A percentile compares a stretch with the other conserved stretches of the same genome.
These are phyloP conservation scores for Leccinum ochraceum DNA, from an alignment of 768 basidiomycete genomes.

Conservation along the genomic window DNA sequence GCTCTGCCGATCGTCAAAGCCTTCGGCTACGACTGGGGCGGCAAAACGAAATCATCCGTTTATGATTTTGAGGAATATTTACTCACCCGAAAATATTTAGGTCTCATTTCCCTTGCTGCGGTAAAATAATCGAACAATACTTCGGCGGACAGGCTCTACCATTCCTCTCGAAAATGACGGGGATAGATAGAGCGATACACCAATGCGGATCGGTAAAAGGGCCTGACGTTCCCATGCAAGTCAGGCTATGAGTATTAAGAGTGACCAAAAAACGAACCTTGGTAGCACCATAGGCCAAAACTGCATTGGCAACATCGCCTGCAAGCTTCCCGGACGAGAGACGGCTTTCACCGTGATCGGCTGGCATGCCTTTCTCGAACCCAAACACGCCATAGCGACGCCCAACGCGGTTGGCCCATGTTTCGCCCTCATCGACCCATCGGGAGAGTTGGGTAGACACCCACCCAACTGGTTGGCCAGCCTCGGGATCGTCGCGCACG, in stretches of 20 bases:
- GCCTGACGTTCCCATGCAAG: slow-evolving; percentile 47
- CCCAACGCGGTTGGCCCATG: slow-evolving; percentile 70
- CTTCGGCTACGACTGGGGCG: slow-evolving; percentile 72
- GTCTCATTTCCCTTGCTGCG: background rate
- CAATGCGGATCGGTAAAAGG: slow-evolving; percentile 71
- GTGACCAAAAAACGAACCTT: background rate
- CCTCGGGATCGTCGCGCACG: slow-evolving; percentile 1
- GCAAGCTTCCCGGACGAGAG: slow-evolving; percentile 47
- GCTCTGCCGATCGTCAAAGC: slow-evolving; percentile 69
- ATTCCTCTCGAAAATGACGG: slow-evolving; percentile 69
- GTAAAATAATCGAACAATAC: slow-evolving; percentile 22
- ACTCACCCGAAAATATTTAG: slow-evolving; percentile 32
- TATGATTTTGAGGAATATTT: background rate
- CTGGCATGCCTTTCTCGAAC: slow-evolving; percentile 51
- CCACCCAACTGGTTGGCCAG: slow-evolving; percentile 37
- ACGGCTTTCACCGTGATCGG: slow-evolving; percentile 6
- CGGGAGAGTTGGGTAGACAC: slow-evolving; percentile 42
- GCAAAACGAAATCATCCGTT: slow-evolving; percentile 64
- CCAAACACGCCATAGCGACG: slow-evolving; percentile 81
- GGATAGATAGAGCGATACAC: slow-evolving; percentile 67
- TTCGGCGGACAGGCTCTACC: slow-evolving; percentile 59
- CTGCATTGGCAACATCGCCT: slow-evolving; percentile 79
- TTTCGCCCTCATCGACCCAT: slow-evolving; percentile 81
- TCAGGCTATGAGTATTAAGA: background rate
- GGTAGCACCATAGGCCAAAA: slow-evolving; percentile 73